Evolutionary conservation across 139 green algal species (phyloP), one percentile per base, ranked within the genome.

Genomic region (Chlamydomonas incerta): DNA sequence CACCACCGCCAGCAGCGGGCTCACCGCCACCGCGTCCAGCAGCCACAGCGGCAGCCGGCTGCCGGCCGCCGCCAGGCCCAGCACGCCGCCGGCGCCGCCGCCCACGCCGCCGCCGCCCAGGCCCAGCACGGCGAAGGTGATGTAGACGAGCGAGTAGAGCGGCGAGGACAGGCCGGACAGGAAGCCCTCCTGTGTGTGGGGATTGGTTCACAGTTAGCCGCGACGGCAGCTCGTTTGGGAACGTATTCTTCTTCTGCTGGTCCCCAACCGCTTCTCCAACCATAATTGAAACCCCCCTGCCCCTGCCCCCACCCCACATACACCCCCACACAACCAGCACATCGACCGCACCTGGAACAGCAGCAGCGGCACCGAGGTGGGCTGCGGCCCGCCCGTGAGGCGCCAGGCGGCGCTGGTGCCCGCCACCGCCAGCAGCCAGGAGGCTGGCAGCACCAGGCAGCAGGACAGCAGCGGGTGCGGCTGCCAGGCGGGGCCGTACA

Each of bases 321-420:
- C 63, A 69, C 28, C 21, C 63, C n/a, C n/a, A n/a, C n/a, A n/a
- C n/a, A n/a, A n/a, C n/a, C n/a, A n/a, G n/a, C n/a, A n/a, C n/a
- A n/a, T n/a, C n/a, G n/a, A n/a, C n/a, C 75, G 17, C 46, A 83
- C 77, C 77, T 83, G 77, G 77, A 83, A 83, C 46, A 83, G 37
- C 41, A 83, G 63, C 65, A 83, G 77, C 63, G 77, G 77, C n/a
- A n/a, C 63, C 41, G 77, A 83, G 0, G 63, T 34, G 21, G 77
- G 63, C 41, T 65, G 77, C 2, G 34, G 23, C 10, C 63, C 65
- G 41, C 20, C 15, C 8, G 24, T 52, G 20, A 83, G 62, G 14
- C 63, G 62, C 77, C 77, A 83, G 0, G 33, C 46, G 17, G 65
- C 65, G 46, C 63, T 52, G 77, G 63, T 74, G 21, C 21, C 41